phyloP scores from a whole-genome alignment of 129 eudicot genomes.

The Tagetes patula region DNA sequence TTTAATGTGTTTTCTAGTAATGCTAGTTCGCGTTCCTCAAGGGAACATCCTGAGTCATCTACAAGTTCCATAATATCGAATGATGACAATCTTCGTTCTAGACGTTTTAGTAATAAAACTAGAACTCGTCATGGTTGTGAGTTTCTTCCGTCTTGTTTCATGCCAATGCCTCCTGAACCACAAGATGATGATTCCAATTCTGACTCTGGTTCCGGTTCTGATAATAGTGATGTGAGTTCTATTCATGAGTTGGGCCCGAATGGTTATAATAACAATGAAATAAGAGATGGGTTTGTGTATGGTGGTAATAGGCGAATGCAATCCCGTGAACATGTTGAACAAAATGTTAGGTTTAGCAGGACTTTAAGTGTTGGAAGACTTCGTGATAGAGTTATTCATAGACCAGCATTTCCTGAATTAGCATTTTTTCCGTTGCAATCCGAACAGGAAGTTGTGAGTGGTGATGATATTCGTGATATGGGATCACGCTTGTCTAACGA shows the following conservation, averaged over 20 bases:
- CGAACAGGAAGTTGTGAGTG: slow-evolving; percentile 42
- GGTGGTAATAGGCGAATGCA: slow-evolving; percentile 55
- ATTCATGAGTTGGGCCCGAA: slow-evolving; percentile 34
- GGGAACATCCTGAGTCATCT: slow-evolving; percentile 45
- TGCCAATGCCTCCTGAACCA: slow-evolving; percentile 40
- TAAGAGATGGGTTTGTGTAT: slow-evolving; percentile 29
- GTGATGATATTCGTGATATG: slow-evolving; percentile 11
- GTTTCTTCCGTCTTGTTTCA: slow-evolving; percentile 54
- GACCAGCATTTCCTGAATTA: slow-evolving; percentile 60
- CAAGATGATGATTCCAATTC: slow-evolving; percentile 26
- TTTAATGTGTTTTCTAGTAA: too few species aligned
- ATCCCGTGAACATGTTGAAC: slow-evolving; percentile 62
- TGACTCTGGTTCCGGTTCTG: slow-evolving; percentile 33
- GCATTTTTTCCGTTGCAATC: slow-evolving; percentile 51
- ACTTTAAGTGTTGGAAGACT: slow-evolving; percentile 87
- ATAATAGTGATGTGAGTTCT: slow-evolving; percentile 38
- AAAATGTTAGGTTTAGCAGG: slow-evolving; percentile 81
- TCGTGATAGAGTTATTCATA: slow-evolving; percentile 77
- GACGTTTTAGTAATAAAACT: slow-evolving; percentile 23
- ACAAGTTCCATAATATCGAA: slow-evolving; percentile 46
- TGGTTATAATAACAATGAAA: slow-evolving; percentile 28
- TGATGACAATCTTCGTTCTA: too few species aligned
- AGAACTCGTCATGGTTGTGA: slow-evolving; percentile 49
- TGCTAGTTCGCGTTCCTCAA: too few species aligned
- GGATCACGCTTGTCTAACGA: slow-evolving; percentile 41